These are phyloP conservation scores for Russula brevipes DNA, from an alignment of 768 basidiomycete species.

Conservation along the genomic window DNA sequence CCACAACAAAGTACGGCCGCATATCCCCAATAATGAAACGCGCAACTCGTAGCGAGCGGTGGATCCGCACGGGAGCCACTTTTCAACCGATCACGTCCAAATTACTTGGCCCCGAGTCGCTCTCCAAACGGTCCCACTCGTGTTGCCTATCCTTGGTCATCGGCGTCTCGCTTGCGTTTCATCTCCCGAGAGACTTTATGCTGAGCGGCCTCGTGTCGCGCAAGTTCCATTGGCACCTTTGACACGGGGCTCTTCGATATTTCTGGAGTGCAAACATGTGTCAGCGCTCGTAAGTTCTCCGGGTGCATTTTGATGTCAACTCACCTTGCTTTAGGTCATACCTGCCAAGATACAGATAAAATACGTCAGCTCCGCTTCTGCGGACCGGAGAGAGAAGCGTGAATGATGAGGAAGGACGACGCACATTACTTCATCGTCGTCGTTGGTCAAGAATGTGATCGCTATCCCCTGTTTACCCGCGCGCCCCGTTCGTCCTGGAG, in stretches of 20 bases:
- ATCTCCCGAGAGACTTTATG: constrained; percentile 89
- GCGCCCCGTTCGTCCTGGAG: constrained; percentile 87
- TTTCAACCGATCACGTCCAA: too few species aligned
- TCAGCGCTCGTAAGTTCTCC: neutral
- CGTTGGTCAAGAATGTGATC: constrained; percentile 94
- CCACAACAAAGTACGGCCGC: neutral
- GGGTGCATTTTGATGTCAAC: constrained; percentile 23
- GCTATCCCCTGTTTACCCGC: constrained; percentile 92
- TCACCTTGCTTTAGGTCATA: constrained; percentile 92
- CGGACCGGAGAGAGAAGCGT: neutral
- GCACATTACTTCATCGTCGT: constrained; percentile 93
- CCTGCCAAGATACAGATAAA: constrained; percentile 40
- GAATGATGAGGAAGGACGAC: constrained; percentile 15
- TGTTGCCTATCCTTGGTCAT: constrained; percentile 44
- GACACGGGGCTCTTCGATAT: constrained; percentile 92
- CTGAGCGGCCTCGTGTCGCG: constrained; percentile 87
- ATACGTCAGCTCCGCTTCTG: constrained; percentile 10
- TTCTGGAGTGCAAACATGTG: constrained; percentile 43
- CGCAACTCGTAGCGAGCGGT: neutral
- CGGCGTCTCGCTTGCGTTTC: constrained; percentile 88
- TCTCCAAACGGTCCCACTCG: neutral
- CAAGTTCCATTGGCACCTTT: constrained; percentile 82
- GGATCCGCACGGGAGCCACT: neutral
- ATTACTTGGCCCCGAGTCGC: too few species aligned
- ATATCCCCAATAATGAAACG: neutral